Evolutionary conservation across 148 eudicot genomes (phyloP).

Genomic region (Limonium bicolor): DNA sequence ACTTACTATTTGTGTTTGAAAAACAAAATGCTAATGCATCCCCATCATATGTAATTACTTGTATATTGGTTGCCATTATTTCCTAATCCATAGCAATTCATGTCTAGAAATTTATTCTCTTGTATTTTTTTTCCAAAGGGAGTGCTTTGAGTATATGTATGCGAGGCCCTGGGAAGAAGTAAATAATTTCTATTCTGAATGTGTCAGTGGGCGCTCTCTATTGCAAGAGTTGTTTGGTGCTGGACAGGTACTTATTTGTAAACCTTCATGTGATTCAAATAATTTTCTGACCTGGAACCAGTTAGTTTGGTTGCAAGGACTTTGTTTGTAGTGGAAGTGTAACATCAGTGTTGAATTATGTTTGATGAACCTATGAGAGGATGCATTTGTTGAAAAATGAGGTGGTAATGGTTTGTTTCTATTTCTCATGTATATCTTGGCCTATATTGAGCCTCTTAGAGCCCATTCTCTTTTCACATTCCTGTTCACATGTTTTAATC

Average conservation of each 20-base stretch:
- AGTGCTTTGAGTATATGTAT: slow-evolving; percentile 65
- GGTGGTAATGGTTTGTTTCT: too few relatives aligned
- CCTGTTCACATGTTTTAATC: too few relatives aligned
- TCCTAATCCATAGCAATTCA: neutral
- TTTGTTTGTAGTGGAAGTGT: too few relatives aligned
- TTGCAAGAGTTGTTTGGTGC: slow-evolving; percentile 34
- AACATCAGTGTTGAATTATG: too few relatives aligned
- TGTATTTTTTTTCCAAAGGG: slow-evolving; percentile 25
- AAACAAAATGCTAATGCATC: neutral
- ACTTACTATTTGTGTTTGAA: neutral
- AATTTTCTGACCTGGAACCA: neutral
- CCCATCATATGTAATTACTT: neutral
- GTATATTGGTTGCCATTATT: neutral
- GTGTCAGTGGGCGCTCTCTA: slow-evolving; percentile 33
- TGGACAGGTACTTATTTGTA: slow-evolving; percentile 17
- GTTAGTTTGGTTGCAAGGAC: too few relatives aligned
- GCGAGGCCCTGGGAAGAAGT: slow-evolving; percentile 61
- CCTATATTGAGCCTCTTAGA: too few relatives aligned
- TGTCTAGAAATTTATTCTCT: neutral
- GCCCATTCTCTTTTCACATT: too few relatives aligned
- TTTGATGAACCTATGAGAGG: too few relatives aligned
- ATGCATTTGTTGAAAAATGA: too few relatives aligned
- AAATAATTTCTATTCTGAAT: slow-evolving; percentile 38
- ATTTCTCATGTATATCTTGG: too few relatives aligned
- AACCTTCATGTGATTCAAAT: neutral